Conservation (phyloP, 2,329 filamentous ascomycete species). For the Fusarium sp. region DNA sequence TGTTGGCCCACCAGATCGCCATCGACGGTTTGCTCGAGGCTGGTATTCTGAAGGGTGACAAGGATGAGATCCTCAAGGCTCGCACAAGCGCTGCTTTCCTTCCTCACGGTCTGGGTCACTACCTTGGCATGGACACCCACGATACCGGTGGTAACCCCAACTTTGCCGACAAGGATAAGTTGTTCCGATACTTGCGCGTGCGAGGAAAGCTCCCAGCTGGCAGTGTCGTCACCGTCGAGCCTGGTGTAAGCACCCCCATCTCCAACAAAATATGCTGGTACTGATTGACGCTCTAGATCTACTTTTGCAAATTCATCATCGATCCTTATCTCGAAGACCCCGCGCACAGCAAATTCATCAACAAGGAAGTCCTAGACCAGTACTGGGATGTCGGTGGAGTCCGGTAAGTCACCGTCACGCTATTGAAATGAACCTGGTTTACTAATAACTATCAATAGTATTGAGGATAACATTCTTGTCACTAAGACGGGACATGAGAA, state of each 20-base stretch:
- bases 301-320: conserved; percentile 92
- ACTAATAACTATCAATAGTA: conserved; percentile 51
- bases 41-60: conserved; percentile 76
- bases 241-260: conserved; percentile 66
- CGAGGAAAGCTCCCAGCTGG: conserved; percentile 79
- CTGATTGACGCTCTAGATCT: conserved; percentile 65
- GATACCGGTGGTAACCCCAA: conserved; percentile 84
- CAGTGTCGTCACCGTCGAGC: conserved; percentile 93
- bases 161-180: conserved; percentile 79
- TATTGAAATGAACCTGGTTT: background rate
- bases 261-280: too few relatives aligned
- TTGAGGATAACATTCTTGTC: conserved; percentile 79
- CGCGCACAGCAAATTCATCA: conserved; percentile 79
- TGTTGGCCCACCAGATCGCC: conserved; percentile 81
- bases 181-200: conserved; percentile 90
- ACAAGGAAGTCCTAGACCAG: conserved; percentile 75
- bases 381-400: conserved; percentile 88
- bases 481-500: conserved; percentile 77
- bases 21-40: conserved; percentile 81
- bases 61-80: conserved; percentile 78
- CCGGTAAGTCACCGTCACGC: conserved; percentile 57
- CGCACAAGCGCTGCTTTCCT: conserved; percentile 91
- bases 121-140: conserved; percentile 92
- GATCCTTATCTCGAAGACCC: conserved; percentile 80
- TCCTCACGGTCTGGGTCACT: conserved; percentile 90